Evolutionary conservation across 306 rosid genomes (phyloP).

Genomic region (Citrullus colocynthis): DNA sequence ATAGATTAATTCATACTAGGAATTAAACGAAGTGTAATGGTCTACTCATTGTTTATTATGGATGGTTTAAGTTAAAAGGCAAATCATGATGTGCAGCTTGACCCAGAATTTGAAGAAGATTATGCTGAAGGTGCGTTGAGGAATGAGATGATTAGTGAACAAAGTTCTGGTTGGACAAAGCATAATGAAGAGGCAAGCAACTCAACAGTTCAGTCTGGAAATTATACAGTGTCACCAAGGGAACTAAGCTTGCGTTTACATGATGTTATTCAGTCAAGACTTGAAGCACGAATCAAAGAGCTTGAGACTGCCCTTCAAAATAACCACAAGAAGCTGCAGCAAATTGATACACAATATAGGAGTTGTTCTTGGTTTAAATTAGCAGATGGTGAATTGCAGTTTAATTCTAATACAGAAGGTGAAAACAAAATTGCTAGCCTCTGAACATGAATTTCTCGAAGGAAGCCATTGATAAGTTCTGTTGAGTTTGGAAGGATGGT

Average conservation of each 20-base stretch:
- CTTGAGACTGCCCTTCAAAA: slow-evolving; percentile 62
- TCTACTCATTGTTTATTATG: not conserved
- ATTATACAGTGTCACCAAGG: slow-evolving; percentile 54
- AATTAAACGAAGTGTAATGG: not conserved
- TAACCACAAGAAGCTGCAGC: slow-evolving; percentile 31
- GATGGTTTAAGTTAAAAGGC: not conserved
- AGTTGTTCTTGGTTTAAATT: slow-evolving; percentile 17
- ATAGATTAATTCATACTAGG: not conserved
- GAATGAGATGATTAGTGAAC: not conserved
- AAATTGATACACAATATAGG: slow-evolving; percentile 16
- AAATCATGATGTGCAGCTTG: not conserved
- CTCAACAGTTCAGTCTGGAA: slow-evolving; percentile 24
- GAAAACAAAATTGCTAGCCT: slow-evolving; percentile 12
- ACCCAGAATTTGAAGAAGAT: not conserved
- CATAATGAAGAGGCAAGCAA: slow-evolving; percentile 22
- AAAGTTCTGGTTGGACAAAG: slow-evolving; percentile 41
- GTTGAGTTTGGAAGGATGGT: slow-evolving; percentile 32
- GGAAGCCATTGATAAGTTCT: slow-evolving; percentile 41
- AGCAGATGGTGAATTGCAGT: slow-evolving; percentile 9
- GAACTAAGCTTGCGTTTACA: slow-evolving; percentile 61
- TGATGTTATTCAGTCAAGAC: slow-evolving; percentile 56
- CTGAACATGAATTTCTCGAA: slow-evolving; percentile 34
- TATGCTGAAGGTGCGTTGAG: slow-evolving; percentile 1
- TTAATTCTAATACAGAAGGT: not conserved
- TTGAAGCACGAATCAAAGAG: slow-evolving; percentile 52